These are phyloP conservation scores for Scheffersomyces titani DNA, from an alignment of 1,139 yeast species.

Conservation along the genomic window DNA sequence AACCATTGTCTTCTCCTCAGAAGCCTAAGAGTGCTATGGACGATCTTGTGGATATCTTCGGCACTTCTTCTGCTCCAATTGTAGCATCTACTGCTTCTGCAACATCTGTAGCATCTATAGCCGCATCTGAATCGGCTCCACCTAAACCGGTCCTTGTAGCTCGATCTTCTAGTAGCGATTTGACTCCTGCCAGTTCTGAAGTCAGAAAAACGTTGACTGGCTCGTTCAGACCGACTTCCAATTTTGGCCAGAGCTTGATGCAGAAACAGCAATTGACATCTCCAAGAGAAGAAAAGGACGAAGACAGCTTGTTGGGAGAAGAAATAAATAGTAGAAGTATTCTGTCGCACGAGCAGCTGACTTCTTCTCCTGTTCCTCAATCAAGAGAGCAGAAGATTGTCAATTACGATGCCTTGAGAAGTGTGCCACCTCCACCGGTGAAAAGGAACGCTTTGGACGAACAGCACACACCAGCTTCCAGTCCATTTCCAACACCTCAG, in stretches of 20 bases:
- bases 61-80: constrained; percentile 27
- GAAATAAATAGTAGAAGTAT: constrained; percentile 12
- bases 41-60: constrained; percentile 65
- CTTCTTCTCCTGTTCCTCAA: constrained; percentile 6
- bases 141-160: constrained; percentile 18
- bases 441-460: constrained; percentile 9
- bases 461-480: constrained; percentile 9
- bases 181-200: constrained; percentile 30
- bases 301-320: constrained; percentile 30
- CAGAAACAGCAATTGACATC: constrained; percentile 27
- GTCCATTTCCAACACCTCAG: background rate
- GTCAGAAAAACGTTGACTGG: constrained; percentile 38
- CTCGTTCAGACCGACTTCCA: constrained; percentile 59
- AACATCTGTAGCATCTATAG: constrained; percentile 17
- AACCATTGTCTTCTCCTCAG: constrained; percentile 11
- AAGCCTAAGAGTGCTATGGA: constrained; percentile 58
- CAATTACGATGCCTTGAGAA: constrained; percentile 49
- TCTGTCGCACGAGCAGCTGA: constrained; percentile 10
- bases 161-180: constrained; percentile 38
- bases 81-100: constrained; percentile 25
- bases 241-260: constrained; percentile 64
- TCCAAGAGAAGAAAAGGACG: constrained; percentile 20
- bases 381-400: constrained; percentile 21
- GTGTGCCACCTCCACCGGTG: constrained; percentile 50
- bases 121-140: constrained; percentile 6